Evolutionary conservation across 169 alveolate genomes (phyloP).

Genomic region (Eimeria necatrix): DNA sequence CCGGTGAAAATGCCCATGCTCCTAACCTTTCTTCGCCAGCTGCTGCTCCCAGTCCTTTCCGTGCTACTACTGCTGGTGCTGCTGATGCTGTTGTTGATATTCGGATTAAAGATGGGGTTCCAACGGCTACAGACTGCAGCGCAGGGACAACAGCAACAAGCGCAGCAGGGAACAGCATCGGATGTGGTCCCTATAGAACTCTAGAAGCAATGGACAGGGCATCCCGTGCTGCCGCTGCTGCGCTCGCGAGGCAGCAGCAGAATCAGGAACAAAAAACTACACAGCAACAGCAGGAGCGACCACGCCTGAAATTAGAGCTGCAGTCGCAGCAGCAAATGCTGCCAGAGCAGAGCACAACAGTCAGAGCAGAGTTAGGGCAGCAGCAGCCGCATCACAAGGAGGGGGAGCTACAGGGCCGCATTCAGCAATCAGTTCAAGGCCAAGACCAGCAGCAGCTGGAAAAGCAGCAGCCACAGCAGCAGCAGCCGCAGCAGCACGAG

Average conservation of each 20-base stretch:
- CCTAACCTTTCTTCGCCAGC: too few relatives aligned
- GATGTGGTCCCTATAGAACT: not conserved
- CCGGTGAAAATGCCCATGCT: too few relatives aligned
- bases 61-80: not conserved
- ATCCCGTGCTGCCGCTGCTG: slow-evolving; percentile 16
- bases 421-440: not conserved
- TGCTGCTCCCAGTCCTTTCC: too few relatives aligned
- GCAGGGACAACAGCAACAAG: not conserved
- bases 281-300: slow-evolving; percentile 1
- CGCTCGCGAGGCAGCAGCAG: slow-evolving; percentile 27
- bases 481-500: slow-evolving; percentile 53
- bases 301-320: too few relatives aligned
- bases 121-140: too few relatives aligned
- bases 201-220: slow-evolving; percentile 22
- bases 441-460: not conserved
- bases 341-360: not conserved
- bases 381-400: not conserved
- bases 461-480: not conserved
- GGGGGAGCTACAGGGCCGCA: not conserved
- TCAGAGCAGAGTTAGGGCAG: not conserved
- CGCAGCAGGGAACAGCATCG: not conserved
- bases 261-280: slow-evolving; percentile 15
- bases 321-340: slow-evolving; percentile 1
- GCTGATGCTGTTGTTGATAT: not conserved
- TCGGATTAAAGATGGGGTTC: not conserved